These are phyloP conservation scores for Rhodotorula paludigena DNA, from an alignment of 768 basidiomycete genomes.

Conservation along the genomic window DNA sequence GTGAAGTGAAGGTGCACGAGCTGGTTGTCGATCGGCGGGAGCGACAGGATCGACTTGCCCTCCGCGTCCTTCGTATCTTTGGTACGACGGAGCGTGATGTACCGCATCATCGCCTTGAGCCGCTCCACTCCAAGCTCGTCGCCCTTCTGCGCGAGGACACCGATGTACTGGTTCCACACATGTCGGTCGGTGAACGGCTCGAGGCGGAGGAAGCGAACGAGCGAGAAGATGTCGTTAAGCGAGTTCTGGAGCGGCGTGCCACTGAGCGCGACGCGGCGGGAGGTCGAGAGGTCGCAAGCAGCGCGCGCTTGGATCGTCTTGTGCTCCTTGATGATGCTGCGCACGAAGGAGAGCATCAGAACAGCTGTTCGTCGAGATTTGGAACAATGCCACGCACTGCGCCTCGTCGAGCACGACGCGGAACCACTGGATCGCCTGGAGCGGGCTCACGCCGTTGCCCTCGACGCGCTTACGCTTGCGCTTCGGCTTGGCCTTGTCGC, in stretches of 20 bases:
- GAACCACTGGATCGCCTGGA: slow-evolving; percentile 96
- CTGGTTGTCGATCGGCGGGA: slow-evolving; percentile 87
- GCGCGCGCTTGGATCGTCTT: slow-evolving; percentile 89
- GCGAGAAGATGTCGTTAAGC: slow-evolving; percentile 92
- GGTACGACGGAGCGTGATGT: slow-evolving; percentile 90
- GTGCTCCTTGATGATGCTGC: slow-evolving; percentile 92
- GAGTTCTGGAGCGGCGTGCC: slow-evolving; percentile 99
- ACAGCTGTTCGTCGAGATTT: not conserved
- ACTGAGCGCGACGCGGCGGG: slow-evolving; percentile 88
- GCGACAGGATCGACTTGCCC: slow-evolving; percentile 75
- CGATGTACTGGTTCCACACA: slow-evolving; percentile 87
- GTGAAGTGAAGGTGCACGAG: slow-evolving; percentile 79
- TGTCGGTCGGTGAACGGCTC: slow-evolving; percentile 89
- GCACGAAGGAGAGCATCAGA: not conserved
- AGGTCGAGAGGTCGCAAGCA: slow-evolving; percentile 87
- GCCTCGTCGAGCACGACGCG: slow-evolving; percentile 44
- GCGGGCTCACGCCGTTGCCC: slow-evolving; percentile 64
- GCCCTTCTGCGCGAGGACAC: slow-evolving; percentile 61
- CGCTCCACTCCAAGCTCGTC: slow-evolving; percentile 75
- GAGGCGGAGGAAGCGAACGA: slow-evolving; percentile 91
- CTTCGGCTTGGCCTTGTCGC: slow-evolving; percentile 53
- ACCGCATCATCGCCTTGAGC: slow-evolving; percentile 95
- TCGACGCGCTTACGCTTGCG: slow-evolving; percentile 66
- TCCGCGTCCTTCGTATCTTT: slow-evolving; percentile 79
- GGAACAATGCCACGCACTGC: slow-evolving; percentile 36